Conservation (phyloP, 2,329 filamentous ascomycete species). For the Pseudogymnoascus sp. region DNA sequence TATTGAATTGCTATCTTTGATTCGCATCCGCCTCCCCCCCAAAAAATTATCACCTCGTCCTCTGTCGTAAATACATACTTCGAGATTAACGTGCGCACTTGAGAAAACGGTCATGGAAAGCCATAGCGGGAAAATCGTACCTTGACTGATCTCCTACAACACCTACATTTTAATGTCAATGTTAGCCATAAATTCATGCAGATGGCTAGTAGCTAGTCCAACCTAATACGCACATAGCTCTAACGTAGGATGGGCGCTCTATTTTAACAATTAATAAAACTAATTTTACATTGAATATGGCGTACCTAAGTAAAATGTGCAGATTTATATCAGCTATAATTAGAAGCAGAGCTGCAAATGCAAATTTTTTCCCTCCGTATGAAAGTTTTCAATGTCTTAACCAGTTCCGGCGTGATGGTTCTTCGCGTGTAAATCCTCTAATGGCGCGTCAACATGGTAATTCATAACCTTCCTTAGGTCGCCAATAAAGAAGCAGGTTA, state of each 20-base stretch:
- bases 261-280: not conserved
- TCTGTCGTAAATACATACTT: too few relatives aligned
- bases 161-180: not conserved
- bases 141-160: too few relatives aligned
- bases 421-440: conserved; percentile 15
- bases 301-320: not conserved
- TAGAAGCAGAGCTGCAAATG: not conserved
- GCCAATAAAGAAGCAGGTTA: conserved; percentile 15
- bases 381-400: not conserved
- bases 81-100: too few relatives aligned
- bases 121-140: too few relatives aligned
- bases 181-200: not conserved
- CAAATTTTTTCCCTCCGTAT: not conserved
- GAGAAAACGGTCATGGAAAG: too few relatives aligned
- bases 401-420: not conserved
- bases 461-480: conserved; percentile 17
- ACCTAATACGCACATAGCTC: not conserved
- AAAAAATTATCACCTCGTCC: too few relatives aligned
- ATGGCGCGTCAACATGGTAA: conserved; percentile 17
- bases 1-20: too few relatives aligned
- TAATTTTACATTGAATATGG: not conserved
- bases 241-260: not conserved
- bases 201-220: not conserved
- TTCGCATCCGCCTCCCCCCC: too few relatives aligned
- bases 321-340: not conserved